These are phyloP conservation scores for Cadophora gregata DNA, from an alignment of 2,329 filamentous ascomycete species.

Conservation along the genomic window DNA sequence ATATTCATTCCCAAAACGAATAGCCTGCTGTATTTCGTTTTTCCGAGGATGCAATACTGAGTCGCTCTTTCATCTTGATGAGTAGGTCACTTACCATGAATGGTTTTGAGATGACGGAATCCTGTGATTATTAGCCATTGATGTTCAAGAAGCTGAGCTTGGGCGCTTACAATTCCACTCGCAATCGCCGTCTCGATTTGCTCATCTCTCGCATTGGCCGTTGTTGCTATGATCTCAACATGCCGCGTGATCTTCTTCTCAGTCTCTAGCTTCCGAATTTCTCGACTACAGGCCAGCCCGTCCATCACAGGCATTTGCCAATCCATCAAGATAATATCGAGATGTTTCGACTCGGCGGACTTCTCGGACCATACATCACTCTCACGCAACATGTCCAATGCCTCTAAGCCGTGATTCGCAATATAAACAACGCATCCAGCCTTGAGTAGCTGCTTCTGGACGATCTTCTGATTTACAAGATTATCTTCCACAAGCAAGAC, in stretches of 20 bases:
- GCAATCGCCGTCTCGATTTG: constrained; percentile 38
- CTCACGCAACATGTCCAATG: constrained; percentile 50
- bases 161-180: constrained; percentile 35
- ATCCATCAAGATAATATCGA: constrained; percentile 75
- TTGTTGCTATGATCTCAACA: constrained; percentile 44
- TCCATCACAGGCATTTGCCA: constrained; percentile 80
- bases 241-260: constrained; percentile 57
- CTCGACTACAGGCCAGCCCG: constrained; percentile 68
- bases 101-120: constrained; percentile 38
- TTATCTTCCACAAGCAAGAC: constrained; percentile 67
- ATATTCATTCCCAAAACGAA: constrained; percentile 13
- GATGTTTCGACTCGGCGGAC: constrained; percentile 42
- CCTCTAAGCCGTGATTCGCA: constrained; percentile 63
- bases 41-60: constrained; percentile 20
- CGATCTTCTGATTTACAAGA: constrained; percentile 63
- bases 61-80: constrained; percentile 33
- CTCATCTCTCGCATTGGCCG: constrained; percentile 42
- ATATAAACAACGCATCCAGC: constrained; percentile 52
- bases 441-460: constrained; percentile 55
- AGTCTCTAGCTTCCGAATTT: constrained; percentile 66
- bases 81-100: constrained; percentile 35
- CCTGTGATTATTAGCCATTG: constrained; percentile 17
- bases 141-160: background rate
- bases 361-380: constrained; percentile 38
- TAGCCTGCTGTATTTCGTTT: constrained; percentile 1